Base-by-base conservation (phyloP, 345 rosid genomes). In the Euphorbia peplus region DNA sequence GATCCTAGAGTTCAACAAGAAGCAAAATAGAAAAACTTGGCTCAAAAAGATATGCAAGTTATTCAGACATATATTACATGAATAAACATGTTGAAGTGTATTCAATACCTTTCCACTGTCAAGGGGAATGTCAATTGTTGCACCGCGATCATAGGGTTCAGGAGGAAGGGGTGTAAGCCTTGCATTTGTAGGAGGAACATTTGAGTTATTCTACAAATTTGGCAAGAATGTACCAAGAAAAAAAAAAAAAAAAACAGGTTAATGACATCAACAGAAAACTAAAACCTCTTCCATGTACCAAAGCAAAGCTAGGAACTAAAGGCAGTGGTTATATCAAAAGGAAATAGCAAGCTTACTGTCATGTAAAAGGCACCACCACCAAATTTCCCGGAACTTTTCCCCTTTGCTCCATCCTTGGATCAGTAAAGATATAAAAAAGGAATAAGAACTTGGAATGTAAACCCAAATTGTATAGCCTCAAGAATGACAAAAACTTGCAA, bases 111-210 rank as follows among this genome's bases (percentile, higher is more conserved):
- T 90, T 63, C 78, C 87, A 73, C 81, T 70, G 75, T 88, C 87
- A 63, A 95, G 98, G 72, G 98, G 89, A 76, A 95, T 88, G 63
- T 92, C 93, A 73, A 84, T 58, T 30, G 97, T 84, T 78, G 93
- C 90, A 76, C 90, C 96, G 14, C 93, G 88, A 42, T 90, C 99
- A 77, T 89, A 85, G 19, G 90, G 96, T 74, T 95, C 99, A 21
- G 87, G 95, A 75, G 98, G 96, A 81, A 95, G 96, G 24, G 98
- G 95, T 35, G 96, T 81, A 73, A 87, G 95, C 83, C 77, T 83
- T 59, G 93, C 83, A 59, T 84, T 79, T 72, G 93, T 92, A 64
- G 96, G 78, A 42, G 90, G 88, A 57, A 86, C 96, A 69, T 78
- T 84, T 82, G 80, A 86, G 42, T 85, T 89, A 81, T 86, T 88